Conservation (phyloP, 345 rosid genomes). For the Ricinus communis region DNA sequence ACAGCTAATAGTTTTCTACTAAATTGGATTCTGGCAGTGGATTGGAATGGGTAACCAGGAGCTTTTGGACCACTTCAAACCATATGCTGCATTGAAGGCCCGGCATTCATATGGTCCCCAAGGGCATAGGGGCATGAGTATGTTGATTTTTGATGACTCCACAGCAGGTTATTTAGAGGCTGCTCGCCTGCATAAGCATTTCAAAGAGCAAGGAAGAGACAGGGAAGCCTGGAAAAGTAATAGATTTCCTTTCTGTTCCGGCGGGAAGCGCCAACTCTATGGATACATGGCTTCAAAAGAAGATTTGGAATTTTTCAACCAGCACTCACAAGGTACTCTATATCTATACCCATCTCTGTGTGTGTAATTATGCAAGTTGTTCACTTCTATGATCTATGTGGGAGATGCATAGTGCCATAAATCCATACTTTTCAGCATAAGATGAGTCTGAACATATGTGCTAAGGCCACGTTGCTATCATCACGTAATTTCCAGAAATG, state of each 20-base stretch:
- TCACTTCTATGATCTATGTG: not conserved
- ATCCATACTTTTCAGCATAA: no score
- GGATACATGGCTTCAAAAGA: slow-evolving; percentile 21
- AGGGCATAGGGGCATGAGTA: slow-evolving; percentile 28
- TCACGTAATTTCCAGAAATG: not conserved
- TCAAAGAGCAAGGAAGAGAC: slow-evolving; percentile 21
- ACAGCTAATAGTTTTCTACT: not conserved
- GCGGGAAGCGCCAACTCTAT: slow-evolving; percentile 25
- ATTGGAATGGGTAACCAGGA: slow-evolving; percentile 27
- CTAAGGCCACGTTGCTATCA: not conserved
- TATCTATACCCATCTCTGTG: not conserved
- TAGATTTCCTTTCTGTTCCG: not conserved
- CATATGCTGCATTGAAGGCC: slow-evolving; percentile 24
- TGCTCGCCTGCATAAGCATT: slow-evolving; percentile 17
- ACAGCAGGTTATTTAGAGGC: slow-evolving; percentile 25
- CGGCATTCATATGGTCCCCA: slow-evolving; percentile 27
- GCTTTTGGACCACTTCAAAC: slow-evolving; percentile 20
- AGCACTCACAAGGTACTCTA: slow-evolving; percentile 20
- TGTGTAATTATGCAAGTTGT: not conserved
- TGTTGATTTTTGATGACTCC: slow-evolving; percentile 16
- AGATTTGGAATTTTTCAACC: slow-evolving; percentile 20
- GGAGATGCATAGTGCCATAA: no score
- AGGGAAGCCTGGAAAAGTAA: slow-evolving; percentile 11
- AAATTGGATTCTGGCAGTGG: slow-evolving; percentile 20
- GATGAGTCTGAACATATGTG: no score